Percentiles rank a stretch among this genome's conserved stretches.
Evolutionary conservation across 345 rosid species (phyloP).

Genomic region (Hibiscus mutabilis): DNA sequence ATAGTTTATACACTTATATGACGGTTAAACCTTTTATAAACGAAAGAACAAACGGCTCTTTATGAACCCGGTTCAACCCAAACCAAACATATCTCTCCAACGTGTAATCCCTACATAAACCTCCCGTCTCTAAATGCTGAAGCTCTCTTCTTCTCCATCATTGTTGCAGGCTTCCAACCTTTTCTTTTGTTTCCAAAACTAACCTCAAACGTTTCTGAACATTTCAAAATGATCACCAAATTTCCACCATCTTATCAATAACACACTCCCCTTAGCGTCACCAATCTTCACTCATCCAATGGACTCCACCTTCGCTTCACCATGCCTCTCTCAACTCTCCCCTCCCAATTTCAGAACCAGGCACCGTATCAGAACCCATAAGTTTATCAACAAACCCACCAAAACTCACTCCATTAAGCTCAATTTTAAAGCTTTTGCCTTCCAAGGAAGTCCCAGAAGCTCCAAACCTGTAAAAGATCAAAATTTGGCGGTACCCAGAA

Average conservation of each 20-base stretch:
- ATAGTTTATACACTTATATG: no score
- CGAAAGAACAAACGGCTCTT: no score
- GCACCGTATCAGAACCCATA: slow-evolving; percentile 20
- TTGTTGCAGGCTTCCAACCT: neutral
- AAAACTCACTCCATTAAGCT: slow-evolving; percentile 19
- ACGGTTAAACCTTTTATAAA: no score
- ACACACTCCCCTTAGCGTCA: neutral
- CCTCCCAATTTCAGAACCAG: slow-evolving; percentile 25
- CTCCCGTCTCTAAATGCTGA: neutral
- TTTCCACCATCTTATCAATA: neutral
- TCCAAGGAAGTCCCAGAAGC: slow-evolving; percentile 16
- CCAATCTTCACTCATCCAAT: slow-evolving; percentile 17
- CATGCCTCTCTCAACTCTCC: slow-evolving; percentile 31
- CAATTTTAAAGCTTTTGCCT: slow-evolving; percentile 20
- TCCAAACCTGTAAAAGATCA: slow-evolving; percentile 9
- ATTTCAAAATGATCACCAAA: slow-evolving; percentile 12
- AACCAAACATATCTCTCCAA: neutral
- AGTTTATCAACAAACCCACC: slow-evolving; percentile 4
- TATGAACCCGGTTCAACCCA: neutral
- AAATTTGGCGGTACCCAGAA: slow-evolving; percentile 12
- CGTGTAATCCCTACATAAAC: neutral
- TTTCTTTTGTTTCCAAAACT: neutral
- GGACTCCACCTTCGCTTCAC: slow-evolving; percentile 41
- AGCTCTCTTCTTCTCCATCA: neutral
- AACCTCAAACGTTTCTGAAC: neutral